Percentiles rank a stretch among this genome's conserved stretches.
Conservation (phyloP, 2,329 filamentous ascomycete species). For the Colletotrichum somersetense region DNA sequence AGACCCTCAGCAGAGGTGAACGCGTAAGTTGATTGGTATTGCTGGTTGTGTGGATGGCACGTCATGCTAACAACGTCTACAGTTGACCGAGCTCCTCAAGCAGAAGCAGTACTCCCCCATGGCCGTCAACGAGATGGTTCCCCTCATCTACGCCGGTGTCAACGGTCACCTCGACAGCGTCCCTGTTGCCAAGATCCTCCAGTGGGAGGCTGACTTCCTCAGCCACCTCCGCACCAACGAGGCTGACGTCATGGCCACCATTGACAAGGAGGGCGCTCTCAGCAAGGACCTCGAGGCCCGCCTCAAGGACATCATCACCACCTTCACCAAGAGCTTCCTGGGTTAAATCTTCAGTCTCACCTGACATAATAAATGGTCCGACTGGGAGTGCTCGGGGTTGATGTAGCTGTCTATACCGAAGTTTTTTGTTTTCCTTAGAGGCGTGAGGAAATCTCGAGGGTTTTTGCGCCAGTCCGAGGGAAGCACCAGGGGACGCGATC, state of each 20-base stretch:
- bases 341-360: slow-evolving; percentile 60
- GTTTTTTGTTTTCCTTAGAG: slow-evolving; percentile 62
- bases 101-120: slow-evolving; percentile 99
- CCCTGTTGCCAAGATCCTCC: slow-evolving; percentile 90
- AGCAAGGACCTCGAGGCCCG: slow-evolving; percentile 93
- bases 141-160: slow-evolving; percentile 98
- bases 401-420: slow-evolving; percentile 64
- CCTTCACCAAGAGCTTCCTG: slow-evolving; percentile 95
- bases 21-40: slow-evolving; percentile 73
- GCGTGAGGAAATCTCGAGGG: slow-evolving; percentile 59
- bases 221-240: slow-evolving; percentile 93
- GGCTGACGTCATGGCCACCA: slow-evolving; percentile 82
- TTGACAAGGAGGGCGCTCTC: slow-evolving; percentile 95
- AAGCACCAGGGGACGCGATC: slow-evolving; percentile 44
- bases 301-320: slow-evolving; percentile 80
- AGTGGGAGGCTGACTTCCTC: slow-evolving; percentile 96
- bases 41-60: neutral
- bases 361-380: slow-evolving; percentile 47
- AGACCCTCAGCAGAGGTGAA: slow-evolving; percentile 98
- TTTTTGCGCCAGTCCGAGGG: slow-evolving; percentile 60
- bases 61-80: slow-evolving; percentile 44
- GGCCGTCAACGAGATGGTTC: slow-evolving; percentile 99
- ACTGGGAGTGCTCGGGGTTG: slow-evolving; percentile 48
- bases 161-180: slow-evolving; percentile 93
- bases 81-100: slow-evolving; percentile 97